These are phyloP conservation scores for Antitrichia curtipendula DNA, from an alignment of 225 moss, liverwort and hornwort species.

Conservation along the genomic window DNA sequence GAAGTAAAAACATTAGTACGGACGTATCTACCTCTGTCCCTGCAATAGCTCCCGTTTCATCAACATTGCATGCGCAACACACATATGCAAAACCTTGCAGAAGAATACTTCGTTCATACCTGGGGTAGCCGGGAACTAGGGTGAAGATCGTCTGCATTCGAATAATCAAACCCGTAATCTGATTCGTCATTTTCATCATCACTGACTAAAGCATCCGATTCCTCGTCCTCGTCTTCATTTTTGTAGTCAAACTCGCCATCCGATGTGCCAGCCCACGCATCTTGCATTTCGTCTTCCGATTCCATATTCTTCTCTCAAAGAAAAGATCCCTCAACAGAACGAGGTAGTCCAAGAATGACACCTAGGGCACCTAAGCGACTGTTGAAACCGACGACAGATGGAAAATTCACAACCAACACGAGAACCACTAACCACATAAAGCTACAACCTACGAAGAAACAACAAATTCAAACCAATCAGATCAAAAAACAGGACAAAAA, in stretches of 20 bases:
- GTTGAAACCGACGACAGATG: not conserved
- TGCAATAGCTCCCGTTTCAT: not conserved
- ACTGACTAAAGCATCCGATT: constrained; percentile 34
- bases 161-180: constrained; percentile 61
- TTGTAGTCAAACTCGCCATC: constrained; percentile 56
- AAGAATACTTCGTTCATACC: not conserved
- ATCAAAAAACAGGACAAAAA: not conserved
- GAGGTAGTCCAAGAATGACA: not conserved
- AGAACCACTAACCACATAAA: not conserved
- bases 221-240: constrained; percentile 55
- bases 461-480: not conserved
- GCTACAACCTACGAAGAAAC: not conserved
- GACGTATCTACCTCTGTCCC: not conserved
- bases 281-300: constrained; percentile 68
- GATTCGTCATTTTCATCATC: constrained; percentile 63
- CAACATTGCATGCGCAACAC: not conserved
- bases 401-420: not conserved
- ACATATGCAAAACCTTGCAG: not conserved
- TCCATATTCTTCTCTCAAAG: constrained; percentile 23
- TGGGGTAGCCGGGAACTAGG: constrained; percentile 53
- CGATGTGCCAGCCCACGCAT: constrained; percentile 62
- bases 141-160: constrained; percentile 42
- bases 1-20: not conserved
- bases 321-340: not conserved
- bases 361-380: not conserved